These are phyloP conservation scores for Anthracocystis walkeri DNA, from an alignment of 1,284 basidiomycete genomes.

Conservation along the genomic window DNA sequence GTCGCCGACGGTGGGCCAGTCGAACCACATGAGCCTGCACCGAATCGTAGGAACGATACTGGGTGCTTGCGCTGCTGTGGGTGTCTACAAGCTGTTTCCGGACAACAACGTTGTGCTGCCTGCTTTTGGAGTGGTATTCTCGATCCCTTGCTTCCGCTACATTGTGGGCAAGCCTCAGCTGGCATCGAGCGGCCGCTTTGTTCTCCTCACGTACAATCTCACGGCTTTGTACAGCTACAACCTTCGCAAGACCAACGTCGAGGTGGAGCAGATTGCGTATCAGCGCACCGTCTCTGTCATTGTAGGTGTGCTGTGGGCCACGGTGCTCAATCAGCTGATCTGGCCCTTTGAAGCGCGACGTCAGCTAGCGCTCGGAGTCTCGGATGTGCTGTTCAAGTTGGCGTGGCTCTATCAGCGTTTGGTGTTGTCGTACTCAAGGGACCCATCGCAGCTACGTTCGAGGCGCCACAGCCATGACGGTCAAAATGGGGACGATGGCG, in stretches of 20 bases:
- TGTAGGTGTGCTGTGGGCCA: conserved; percentile 88
- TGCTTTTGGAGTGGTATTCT: conserved; percentile 89
- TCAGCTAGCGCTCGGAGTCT: conserved; percentile 84
- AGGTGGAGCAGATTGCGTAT: conserved; percentile 80
- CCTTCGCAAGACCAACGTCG: conserved; percentile 77
- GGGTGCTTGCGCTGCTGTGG: conserved; percentile 82
- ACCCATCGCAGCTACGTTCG: conserved; percentile 24
- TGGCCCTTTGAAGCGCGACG: conserved; percentile 93
- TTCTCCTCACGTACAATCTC: conserved; percentile 79
- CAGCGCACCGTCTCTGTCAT: conserved; percentile 85
- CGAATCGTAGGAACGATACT: conserved; percentile 69
- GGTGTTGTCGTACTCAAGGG: conserved; percentile 60
- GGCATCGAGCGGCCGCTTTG: conserved; percentile 63
- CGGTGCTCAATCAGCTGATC: conserved; percentile 86
- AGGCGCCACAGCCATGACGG: neutral
- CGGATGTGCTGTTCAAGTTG: conserved; percentile 74
- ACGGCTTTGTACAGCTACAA: conserved; percentile 83
- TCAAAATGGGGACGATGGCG: conserved; percentile 12
- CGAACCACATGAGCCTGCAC: conserved; percentile 65
- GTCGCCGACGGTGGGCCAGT: conserved; percentile 64
- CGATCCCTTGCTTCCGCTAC: conserved; percentile 92
- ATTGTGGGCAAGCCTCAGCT: conserved; percentile 77
- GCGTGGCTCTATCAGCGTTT: conserved; percentile 64
- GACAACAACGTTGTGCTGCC: conserved; percentile 81
- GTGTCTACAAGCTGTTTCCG: conserved; percentile 77